Evolutionary conservation across 192 early-diverging fungal species (phyloP).

Genomic region (Coemansia sp.): DNA sequence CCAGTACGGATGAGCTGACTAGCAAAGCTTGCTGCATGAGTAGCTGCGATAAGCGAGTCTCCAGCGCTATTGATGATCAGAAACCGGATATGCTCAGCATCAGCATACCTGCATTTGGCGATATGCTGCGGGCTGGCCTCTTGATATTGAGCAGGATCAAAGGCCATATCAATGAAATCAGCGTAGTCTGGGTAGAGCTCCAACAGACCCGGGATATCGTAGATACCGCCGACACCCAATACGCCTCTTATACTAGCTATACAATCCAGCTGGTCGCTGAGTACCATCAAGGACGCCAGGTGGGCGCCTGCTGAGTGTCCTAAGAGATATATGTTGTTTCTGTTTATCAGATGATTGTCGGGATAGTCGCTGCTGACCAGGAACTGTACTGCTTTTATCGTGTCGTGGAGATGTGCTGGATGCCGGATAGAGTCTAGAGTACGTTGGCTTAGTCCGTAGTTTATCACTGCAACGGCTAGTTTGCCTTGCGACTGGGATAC

Average conservation of each 20-base stretch:
- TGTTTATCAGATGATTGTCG: constrained; percentile 30
- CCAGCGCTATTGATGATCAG: constrained; percentile 65
- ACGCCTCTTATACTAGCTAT: constrained; percentile 59
- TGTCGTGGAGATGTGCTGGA: constrained; percentile 74
- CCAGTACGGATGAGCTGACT: constrained; percentile 19
- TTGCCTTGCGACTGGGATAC: constrained; percentile 32
- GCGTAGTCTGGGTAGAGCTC: constrained; percentile 65
- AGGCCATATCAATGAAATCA: constrained; percentile 76
- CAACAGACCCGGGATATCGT: constrained; percentile 72
- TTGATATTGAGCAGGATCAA: constrained; percentile 41
- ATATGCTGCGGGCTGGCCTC: constrained; percentile 25
- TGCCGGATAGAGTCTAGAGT: constrained; percentile 50
- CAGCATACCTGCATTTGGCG: background rate
- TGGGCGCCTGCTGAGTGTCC: constrained; percentile 86
- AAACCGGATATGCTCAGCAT: constrained; percentile 54
- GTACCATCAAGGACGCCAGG: constrained; percentile 62
- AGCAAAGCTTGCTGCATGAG: constrained; percentile 55
- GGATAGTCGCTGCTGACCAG: constrained; percentile 29
- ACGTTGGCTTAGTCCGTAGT: constrained; percentile 67
- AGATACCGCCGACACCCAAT: constrained; percentile 83
- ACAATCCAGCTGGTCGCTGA: constrained; percentile 50
- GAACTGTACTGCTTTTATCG: constrained; percentile 60
- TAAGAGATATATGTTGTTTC: constrained; percentile 58
- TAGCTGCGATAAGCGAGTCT: constrained; percentile 71
- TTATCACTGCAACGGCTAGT: constrained; percentile 67